phyloP scores from a whole-genome alignment of 257 asterid genomes.

The Galeopsis tetrahit region DNA sequence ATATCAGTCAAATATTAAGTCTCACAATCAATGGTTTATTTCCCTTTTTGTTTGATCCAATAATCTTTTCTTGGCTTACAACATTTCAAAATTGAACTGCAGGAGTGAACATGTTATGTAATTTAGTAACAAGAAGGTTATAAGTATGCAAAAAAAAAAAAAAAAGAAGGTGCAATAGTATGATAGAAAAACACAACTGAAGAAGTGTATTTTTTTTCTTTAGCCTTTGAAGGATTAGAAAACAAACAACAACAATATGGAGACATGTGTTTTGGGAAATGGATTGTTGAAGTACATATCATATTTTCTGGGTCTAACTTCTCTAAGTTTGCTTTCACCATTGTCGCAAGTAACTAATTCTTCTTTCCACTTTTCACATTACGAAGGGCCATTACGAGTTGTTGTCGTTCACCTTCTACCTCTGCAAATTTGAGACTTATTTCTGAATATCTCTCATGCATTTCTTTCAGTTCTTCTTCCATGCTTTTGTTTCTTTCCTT shows the following conservation, averaged over 20 bases:
- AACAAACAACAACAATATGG: slow-evolving; percentile 30
- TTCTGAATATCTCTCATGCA: slow-evolving; percentile 93
- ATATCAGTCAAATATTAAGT: neutral
- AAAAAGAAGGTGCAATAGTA: slow-evolving; percentile 27
- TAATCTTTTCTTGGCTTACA: slow-evolving; percentile 24
- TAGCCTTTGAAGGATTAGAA: slow-evolving; percentile 31
- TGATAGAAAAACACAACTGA: slow-evolving; percentile 16
- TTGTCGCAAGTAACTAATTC: slow-evolving; percentile 41
- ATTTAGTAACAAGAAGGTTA: neutral
- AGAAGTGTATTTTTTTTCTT: slow-evolving; percentile 29
- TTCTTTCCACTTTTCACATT: slow-evolving; percentile 77
- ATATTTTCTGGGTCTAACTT: slow-evolving; percentile 31
- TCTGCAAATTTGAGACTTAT: slow-evolving; percentile 95
- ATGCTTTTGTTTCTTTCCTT: slow-evolving; percentile 73
- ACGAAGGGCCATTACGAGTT: slow-evolving; percentile 91
- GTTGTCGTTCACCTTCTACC: slow-evolving; percentile 98
- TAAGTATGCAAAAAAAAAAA: slow-evolving; percentile 7
- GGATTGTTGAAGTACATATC: slow-evolving; percentile 42
- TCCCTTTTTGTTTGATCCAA: slow-evolving; percentile 1
- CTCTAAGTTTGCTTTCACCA: slow-evolving; percentile 33
- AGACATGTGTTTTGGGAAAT: slow-evolving; percentile 30
- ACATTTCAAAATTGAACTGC: slow-evolving; percentile 27
- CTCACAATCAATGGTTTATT: slow-evolving; percentile 9
- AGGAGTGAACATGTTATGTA: slow-evolving; percentile 26
- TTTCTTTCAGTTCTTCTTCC: slow-evolving; percentile 79